Evolutionary conservation across 176 grass and related monocot species (phyloP).

Genomic region (Neostapfia colusana): DNA sequence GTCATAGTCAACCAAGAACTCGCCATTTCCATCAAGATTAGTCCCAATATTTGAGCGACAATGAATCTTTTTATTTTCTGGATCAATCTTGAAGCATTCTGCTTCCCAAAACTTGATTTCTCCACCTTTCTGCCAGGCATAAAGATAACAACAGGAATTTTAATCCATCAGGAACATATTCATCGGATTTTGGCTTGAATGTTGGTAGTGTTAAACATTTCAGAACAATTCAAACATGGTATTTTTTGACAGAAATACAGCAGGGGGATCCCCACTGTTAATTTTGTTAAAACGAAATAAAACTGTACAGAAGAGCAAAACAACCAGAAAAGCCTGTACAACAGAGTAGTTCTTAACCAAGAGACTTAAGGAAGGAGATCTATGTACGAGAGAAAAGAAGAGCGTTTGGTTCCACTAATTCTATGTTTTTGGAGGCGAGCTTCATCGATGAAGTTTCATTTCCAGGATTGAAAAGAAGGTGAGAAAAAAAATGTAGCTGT

Average conservation of each 20-base stretch:
- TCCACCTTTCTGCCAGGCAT: constrained; percentile 75
- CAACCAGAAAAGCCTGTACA: too few relatives aligned
- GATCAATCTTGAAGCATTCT: constrained; percentile 93
- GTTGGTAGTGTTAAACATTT: background rate
- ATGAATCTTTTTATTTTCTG: constrained; percentile 68
- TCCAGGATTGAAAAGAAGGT: too few relatives aligned
- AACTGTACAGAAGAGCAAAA: too few relatives aligned
- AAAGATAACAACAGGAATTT: background rate
- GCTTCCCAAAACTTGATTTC: constrained; percentile 89
- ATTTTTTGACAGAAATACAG: background rate
- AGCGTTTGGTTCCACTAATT: too few relatives aligned
- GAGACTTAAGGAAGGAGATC: too few relatives aligned
- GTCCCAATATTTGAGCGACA: constrained; percentile 70
- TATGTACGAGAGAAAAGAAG: too few relatives aligned
- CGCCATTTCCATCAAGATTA: constrained; percentile 81
- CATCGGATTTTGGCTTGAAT: background rate
- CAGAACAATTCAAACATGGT: background rate
- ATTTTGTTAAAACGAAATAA: too few relatives aligned
- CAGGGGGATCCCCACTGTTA: too few relatives aligned
- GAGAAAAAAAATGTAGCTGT: too few relatives aligned
- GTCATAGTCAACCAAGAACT: constrained; percentile 86
- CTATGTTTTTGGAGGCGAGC: too few relatives aligned
- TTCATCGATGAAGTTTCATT: too few relatives aligned
- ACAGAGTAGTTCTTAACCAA: too few relatives aligned
- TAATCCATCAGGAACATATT: constrained; percentile 1